A percentile compares a stretch with the other conserved stretches of the same genome.
Conservation (phyloP, 1,284 basidiomycete species). For the Peniophora sp. region DNA sequence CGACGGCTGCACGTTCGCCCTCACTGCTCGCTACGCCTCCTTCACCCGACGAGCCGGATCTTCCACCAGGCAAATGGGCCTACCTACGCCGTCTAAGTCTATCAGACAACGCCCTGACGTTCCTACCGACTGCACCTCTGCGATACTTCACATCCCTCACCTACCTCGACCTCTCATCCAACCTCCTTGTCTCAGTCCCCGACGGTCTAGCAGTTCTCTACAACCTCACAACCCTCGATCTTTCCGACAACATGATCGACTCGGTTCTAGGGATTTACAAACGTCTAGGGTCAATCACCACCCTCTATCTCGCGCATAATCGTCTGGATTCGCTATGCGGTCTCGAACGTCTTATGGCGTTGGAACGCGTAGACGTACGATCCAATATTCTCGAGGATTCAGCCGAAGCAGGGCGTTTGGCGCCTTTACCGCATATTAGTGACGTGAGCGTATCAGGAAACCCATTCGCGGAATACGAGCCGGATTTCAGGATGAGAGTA, state of each 20-base stretch:
- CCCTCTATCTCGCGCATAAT: constrained; percentile 77
- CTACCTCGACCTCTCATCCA: constrained; percentile 86
- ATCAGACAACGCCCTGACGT: constrained; percentile 77
- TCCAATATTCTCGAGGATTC: constrained; percentile 77
- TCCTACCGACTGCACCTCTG: constrained; percentile 68
- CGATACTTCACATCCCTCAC: constrained; percentile 70
- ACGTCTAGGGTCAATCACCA: constrained; percentile 70
- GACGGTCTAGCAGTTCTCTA: constrained; percentile 67
- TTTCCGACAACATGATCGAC: constrained; percentile 94
- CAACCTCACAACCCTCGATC: constrained; percentile 80
- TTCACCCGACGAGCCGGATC: constrained; percentile 17
- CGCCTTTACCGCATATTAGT: constrained; percentile 67
- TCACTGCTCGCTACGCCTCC: constrained; percentile 12
- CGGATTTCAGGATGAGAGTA: constrained; percentile 68
- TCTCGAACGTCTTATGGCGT: constrained; percentile 76
- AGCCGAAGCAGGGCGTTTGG: constrained; percentile 81
- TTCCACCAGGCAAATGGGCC: constrained; percentile 71
- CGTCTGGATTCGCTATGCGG: constrained; percentile 91
- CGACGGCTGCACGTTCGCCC: constrained; percentile 9
- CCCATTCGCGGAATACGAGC: constrained; percentile 65
- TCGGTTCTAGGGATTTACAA: constrained; percentile 86
- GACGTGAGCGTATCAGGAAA: constrained; percentile 82
- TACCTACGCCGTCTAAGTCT: constrained; percentile 75
- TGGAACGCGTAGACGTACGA: constrained; percentile 85
- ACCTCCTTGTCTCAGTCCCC: constrained; percentile 83